Evolutionary conservation across 176 grass and related monocot genomes (phyloP).

Genomic region (Luzula sylvatica): DNA sequence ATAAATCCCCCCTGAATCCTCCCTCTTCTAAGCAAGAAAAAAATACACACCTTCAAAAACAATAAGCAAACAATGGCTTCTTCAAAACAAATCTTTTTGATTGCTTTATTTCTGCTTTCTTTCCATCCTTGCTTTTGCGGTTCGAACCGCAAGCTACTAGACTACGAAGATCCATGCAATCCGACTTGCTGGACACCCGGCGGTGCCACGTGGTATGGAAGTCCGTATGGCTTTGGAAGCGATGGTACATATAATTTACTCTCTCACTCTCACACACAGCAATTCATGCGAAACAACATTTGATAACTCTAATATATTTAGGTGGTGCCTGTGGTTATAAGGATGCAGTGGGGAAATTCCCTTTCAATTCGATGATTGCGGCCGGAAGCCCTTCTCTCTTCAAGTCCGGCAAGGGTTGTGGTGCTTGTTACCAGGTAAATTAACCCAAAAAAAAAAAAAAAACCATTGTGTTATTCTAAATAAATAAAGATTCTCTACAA

Average conservation of each 20-base stretch:
- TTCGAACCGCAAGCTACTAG: slow-evolving; percentile 5
- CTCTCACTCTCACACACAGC: background rate
- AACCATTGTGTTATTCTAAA: no score
- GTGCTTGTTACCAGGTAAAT: slow-evolving; percentile 78
- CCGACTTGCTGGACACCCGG: background rate
- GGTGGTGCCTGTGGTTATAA: slow-evolving; percentile 86
- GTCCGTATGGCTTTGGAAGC: slow-evolving; percentile 16
- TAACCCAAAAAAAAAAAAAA: slow-evolving; percentile 9
- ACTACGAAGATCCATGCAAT: background rate
- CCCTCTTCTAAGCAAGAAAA: background rate
- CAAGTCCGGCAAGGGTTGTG: slow-evolving; percentile 66
- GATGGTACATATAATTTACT: slow-evolving; percentile 19
- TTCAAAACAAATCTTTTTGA: background rate
- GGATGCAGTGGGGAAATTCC: slow-evolving; percentile 35
- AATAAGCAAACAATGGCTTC: slow-evolving; percentile 18
- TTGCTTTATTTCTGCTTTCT: slow-evolving; percentile 5
- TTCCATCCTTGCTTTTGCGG: background rate
- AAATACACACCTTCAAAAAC: background rate
- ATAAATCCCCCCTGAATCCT: background rate
- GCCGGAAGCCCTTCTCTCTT: slow-evolving; percentile 57
- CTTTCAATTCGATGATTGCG: slow-evolving; percentile 66
- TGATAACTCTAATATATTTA: slow-evolving; percentile 10
- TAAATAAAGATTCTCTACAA: no score
- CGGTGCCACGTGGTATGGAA: slow-evolving; percentile 21
- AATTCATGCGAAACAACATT: background rate